Conservation (phyloP, 148 eudicot species). For the Nepenthes gracilis region DNA sequence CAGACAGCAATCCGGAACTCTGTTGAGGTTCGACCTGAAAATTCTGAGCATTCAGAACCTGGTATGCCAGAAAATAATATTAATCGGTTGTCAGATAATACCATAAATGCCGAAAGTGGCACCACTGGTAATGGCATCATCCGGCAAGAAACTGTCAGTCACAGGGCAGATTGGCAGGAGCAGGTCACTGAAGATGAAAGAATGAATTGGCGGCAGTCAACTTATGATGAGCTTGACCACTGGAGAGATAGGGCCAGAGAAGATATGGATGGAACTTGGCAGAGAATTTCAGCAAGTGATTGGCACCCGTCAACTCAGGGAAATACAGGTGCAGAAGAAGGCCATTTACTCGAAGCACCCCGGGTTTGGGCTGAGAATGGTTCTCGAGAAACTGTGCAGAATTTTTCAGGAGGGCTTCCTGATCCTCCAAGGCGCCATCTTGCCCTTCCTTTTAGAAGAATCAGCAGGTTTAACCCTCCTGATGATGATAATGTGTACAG, state of each 20-base stretch:
- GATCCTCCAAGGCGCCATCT: conserved; percentile 48
- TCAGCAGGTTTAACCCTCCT: conserved; percentile 75
- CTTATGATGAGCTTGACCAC: conserved; percentile 31
- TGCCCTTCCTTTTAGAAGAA: conserved; percentile 45
- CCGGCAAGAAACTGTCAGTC: conserved; percentile 27
- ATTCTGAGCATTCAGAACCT: conserved; percentile 30
- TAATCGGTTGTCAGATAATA: conserved; percentile 26
- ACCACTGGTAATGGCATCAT: conserved; percentile 22
- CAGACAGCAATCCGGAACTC: conserved; percentile 26
- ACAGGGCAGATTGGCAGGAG: conserved; percentile 36
- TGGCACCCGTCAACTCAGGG: conserved; percentile 37
- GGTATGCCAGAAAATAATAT: conserved; percentile 28
- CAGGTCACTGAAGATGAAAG: conserved; percentile 39
- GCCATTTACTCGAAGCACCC: conserved; percentile 20
- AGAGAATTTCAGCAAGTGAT: conserved; percentile 27
- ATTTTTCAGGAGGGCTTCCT: conserved; percentile 56
- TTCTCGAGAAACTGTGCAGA: conserved; percentile 33
- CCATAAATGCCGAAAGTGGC: conserved; percentile 26
- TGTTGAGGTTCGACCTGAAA: conserved; percentile 32
- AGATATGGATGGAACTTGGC: conserved; percentile 35
- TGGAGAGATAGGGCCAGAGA: conserved; percentile 38
- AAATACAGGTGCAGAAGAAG: conserved; percentile 25
- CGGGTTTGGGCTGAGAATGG: conserved; percentile 50
- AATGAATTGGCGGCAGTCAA: conserved; percentile 29
- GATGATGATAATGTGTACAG: conserved; percentile 94